These are phyloP conservation scores for Didymosphaeria variabile DNA, from an alignment of 2,329 filamentous ascomycete genomes.

Conservation along the genomic window DNA sequence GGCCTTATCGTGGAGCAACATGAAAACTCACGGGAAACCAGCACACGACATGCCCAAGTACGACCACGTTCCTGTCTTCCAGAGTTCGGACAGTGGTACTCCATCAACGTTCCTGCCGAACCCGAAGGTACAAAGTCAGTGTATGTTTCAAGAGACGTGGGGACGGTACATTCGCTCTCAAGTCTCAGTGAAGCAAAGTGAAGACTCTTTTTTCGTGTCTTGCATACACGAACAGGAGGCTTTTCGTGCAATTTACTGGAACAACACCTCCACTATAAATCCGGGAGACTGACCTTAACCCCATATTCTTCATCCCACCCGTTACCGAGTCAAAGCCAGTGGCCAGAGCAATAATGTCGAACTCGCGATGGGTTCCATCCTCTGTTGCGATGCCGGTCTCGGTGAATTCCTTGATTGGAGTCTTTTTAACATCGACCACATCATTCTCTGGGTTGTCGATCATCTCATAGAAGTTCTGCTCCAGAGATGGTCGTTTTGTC, in stretches of 20 bases:
- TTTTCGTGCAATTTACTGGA: too few species aligned
- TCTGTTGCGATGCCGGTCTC: slow-evolving; percentile 52
- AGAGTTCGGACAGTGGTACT: slow-evolving; percentile 49
- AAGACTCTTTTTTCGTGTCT: too few species aligned
- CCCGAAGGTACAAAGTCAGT: too few species aligned
- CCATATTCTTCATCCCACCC: slow-evolving; percentile 53
- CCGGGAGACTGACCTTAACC: slow-evolving; percentile 26
- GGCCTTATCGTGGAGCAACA: background rate
- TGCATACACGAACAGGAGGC: too few species aligned
- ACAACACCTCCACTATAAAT: too few species aligned
- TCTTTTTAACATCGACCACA: slow-evolving; percentile 55
- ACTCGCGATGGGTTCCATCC: slow-evolving; percentile 53
- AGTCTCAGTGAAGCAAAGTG: too few species aligned
- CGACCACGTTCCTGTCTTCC: slow-evolving; percentile 53
- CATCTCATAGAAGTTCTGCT: slow-evolving; percentile 59
- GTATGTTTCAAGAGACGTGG: too few species aligned
- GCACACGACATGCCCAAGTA: slow-evolving; percentile 55
- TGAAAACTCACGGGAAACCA: slow-evolving; percentile 44
- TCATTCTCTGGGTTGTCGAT: slow-evolving; percentile 54
- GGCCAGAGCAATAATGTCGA: slow-evolving; percentile 56
- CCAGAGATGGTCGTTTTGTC: slow-evolving; percentile 57
- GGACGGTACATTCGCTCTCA: too few species aligned
- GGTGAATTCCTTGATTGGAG: slow-evolving; percentile 51
- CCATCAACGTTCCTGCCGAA: slow-evolving; percentile 42
- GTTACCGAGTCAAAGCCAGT: slow-evolving; percentile 59